Conservation (phyloP, 2,329 filamentous ascomycete species). For the Stachybotrys chlorohalonatus region DNA sequence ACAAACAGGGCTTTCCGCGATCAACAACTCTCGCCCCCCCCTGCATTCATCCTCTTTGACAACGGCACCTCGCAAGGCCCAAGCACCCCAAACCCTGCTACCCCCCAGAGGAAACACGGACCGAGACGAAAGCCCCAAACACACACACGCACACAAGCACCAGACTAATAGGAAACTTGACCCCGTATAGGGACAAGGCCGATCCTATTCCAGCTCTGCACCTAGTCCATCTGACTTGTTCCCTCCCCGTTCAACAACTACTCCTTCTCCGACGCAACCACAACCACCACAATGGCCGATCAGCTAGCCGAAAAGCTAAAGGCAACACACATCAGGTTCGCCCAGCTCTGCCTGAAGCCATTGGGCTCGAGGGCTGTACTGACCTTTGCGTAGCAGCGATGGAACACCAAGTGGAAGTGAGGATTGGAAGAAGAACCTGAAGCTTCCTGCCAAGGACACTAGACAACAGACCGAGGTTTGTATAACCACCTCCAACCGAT, state of each 20-base stretch:
- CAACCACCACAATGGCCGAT: constrained; percentile 31
- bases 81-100: too few species aligned
- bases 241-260: constrained; percentile 1
- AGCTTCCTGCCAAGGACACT: constrained; percentile 63
- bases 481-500: constrained; percentile 2
- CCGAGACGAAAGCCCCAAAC: too few species aligned
- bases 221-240: not conserved
- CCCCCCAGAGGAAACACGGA: too few species aligned
- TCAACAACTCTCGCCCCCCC: constrained; percentile 2
- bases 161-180: too few species aligned
- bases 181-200: too few species aligned
- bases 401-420: constrained; percentile 35
- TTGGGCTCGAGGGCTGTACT: constrained; percentile 18
- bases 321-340: constrained; percentile 31
- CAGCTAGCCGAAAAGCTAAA: constrained; percentile 36
- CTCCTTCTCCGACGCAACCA: constrained; percentile 15
- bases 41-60: not conserved
- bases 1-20: constrained; percentile 7
- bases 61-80: not conserved
- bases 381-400: constrained; percentile 32
- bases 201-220: too few species aligned
- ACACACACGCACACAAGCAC: too few species aligned
- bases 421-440: constrained; percentile 68
- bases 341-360: constrained; percentile 9
- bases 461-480: constrained; percentile 72